These are phyloP conservation scores for Pseudocercospora ulei DNA, from an alignment of 2,329 filamentous ascomycete species.

Conservation along the genomic window DNA sequence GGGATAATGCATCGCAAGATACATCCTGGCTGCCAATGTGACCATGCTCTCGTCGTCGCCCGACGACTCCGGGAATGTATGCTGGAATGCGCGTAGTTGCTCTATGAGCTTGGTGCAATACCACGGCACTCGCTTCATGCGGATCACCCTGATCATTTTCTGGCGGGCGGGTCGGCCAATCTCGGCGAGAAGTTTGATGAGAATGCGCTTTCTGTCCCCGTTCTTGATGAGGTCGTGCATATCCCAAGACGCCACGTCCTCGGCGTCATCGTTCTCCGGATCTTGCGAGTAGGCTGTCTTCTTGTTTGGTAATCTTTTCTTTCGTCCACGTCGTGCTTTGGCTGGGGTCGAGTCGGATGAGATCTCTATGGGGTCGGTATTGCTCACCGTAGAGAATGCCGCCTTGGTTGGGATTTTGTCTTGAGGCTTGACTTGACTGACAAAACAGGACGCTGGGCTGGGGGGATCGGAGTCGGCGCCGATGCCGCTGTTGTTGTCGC, in stretches of 20 bases:
- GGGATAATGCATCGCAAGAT: slow-evolving; percentile 13
- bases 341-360: slow-evolving; percentile 19
- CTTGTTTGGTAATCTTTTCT: slow-evolving; percentile 4
- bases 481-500: not conserved
- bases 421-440: slow-evolving; percentile 4
- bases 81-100: slow-evolving; percentile 5
- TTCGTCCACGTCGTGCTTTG: slow-evolving; percentile 3
- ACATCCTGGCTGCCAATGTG: slow-evolving; percentile 16
- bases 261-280: slow-evolving; percentile 12
- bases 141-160: not conserved
- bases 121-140: not conserved
- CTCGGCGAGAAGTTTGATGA: slow-evolving; percentile 39
- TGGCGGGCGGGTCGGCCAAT: slow-evolving; percentile 15
- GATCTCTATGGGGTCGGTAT: slow-evolving; percentile 14
- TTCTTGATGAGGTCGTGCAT: slow-evolving; percentile 13
- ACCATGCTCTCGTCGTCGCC: slow-evolving; percentile 5
- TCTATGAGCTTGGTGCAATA: not conserved
- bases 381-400: not conserved
- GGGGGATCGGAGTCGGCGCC: slow-evolving; percentile 8
- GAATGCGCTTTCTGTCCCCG: slow-evolving; percentile 37
- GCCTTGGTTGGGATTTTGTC: slow-evolving; percentile 8
- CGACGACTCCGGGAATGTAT: not conserved
- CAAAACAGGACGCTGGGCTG: slow-evolving; percentile 1
- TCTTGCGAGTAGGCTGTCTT: slow-evolving; percentile 6
- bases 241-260: slow-evolving; percentile 17